phyloP scores from a whole-genome alignment of 768 basidiomycete genomes.

The Polyporus arcularius region DNA sequence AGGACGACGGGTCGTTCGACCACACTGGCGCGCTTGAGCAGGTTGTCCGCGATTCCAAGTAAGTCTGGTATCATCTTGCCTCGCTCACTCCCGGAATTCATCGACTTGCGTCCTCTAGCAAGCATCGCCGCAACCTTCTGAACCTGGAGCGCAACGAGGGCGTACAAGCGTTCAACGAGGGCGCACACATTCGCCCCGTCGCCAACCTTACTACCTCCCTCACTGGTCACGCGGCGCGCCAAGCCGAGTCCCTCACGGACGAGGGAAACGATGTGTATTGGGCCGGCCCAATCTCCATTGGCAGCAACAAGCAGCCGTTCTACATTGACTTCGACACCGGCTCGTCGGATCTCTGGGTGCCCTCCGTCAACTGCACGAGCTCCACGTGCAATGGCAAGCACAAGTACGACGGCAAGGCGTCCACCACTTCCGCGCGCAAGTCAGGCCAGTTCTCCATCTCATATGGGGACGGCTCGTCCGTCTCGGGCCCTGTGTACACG shows the following conservation, averaged over 20 bases:
- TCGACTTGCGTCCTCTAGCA: constrained; percentile 25
- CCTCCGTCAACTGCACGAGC: constrained; percentile 20
- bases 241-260: constrained; percentile 37
- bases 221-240: constrained; percentile 23
- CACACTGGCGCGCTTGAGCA: constrained; percentile 28
- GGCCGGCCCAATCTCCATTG: constrained; percentile 43
- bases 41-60: constrained; percentile 29
- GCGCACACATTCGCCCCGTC: too few relatives aligned
- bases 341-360: constrained; percentile 30
- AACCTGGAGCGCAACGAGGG: too few relatives aligned
- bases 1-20: constrained; percentile 32
- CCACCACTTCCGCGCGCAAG: constrained; percentile 28
- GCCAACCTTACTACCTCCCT: too few relatives aligned
- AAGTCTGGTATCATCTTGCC: constrained; percentile 4
- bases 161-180: too few relatives aligned
- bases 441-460: constrained; percentile 33
- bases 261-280: constrained; percentile 39
- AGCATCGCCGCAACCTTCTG: constrained; percentile 16
- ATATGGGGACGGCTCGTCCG: constrained; percentile 42
- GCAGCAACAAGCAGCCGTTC: constrained; percentile 38
- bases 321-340: constrained; percentile 42
- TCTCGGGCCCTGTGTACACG: constrained; percentile 37
- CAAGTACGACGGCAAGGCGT: constrained; percentile 21
- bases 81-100: neutral
- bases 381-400: constrained; percentile 21